These are phyloP conservation scores for Immersiella caudata DNA, from an alignment of 495 filamentous ascomycete genomes.

Conservation along the genomic window DNA sequence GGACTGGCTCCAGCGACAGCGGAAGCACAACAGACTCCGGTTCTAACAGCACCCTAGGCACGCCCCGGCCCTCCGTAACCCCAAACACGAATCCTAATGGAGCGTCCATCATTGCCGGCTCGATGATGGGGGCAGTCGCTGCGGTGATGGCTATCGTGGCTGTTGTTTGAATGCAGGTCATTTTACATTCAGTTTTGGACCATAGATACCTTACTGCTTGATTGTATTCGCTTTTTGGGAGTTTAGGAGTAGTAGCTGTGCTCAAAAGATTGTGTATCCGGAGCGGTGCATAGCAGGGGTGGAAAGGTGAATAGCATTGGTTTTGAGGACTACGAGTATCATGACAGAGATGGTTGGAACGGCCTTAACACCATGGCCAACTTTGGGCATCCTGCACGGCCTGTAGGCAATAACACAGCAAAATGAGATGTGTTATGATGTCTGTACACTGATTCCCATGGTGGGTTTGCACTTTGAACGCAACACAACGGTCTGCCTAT, in stretches of 20 bases:
- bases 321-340: not conserved
- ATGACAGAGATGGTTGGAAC: not conserved
- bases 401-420: too few species aligned
- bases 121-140: slow-evolving; percentile 34
- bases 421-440: too few species aligned
- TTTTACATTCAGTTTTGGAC: not conserved
- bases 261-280: not conserved
- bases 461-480: too few species aligned
- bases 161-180: not conserved
- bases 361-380: not conserved
- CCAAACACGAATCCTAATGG: slow-evolving; percentile 26
- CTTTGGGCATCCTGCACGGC: not conserved
- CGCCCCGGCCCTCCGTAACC: slow-evolving; percentile 24
- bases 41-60: not conserved
- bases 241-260: not conserved
- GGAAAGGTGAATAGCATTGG: not conserved
- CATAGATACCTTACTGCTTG: not conserved
- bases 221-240: not conserved
- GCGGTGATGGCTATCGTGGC: slow-evolving; percentile 29
- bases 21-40: not conserved
- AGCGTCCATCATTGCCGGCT: slow-evolving; percentile 24
- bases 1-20: slow-evolving; percentile 24
- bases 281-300: not conserved
- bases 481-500: too few species aligned
- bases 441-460: too few species aligned